phyloP scores from a whole-genome alignment of 805 yeast species.

The Candida sanyiensis region DNA sequence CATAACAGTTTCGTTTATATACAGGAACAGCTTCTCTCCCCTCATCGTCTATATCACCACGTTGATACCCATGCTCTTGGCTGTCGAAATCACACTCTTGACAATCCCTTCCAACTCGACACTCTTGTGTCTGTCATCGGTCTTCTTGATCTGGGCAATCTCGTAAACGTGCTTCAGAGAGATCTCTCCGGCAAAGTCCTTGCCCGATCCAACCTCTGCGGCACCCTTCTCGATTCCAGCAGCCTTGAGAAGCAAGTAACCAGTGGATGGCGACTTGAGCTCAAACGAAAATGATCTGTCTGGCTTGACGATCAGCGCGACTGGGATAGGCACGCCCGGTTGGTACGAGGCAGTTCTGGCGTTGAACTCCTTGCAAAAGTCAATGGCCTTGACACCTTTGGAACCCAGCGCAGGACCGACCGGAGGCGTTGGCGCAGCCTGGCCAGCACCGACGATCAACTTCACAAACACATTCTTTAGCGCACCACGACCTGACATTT shows the following conservation, averaged over 20 bases:
- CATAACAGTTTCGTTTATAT: not conserved
- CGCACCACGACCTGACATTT: conserved; percentile 26
- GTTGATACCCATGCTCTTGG: conserved; percentile 81
- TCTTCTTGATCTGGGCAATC: conserved; percentile 88
- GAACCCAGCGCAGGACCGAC: conserved; percentile 99
- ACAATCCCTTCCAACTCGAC: conserved; percentile 69
- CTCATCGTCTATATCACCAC: conserved; percentile 54
- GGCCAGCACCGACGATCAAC: conserved; percentile 92
- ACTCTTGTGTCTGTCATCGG: conserved; percentile 71
- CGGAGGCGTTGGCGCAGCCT: conserved; percentile 98
- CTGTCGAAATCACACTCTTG: conserved; percentile 80
- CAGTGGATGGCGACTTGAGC: conserved; percentile 86
- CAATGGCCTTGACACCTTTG: conserved; percentile 97
- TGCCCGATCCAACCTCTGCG: conserved; percentile 49
- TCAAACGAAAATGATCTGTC: conserved; percentile 86
- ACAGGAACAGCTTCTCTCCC: not conserved
- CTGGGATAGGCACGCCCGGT: conserved; percentile 90
- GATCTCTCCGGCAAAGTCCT: conserved; percentile 54
- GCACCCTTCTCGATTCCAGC: conserved; percentile 79
- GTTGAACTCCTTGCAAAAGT: conserved; percentile 96
- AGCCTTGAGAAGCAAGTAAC: conserved; percentile 77
- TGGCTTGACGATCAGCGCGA: conserved; percentile 78
- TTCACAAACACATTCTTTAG: conserved; percentile 58
- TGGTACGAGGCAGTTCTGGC: conserved; percentile 87
- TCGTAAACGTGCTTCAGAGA: conserved; percentile 89